A percentile compares a stretch with the other conserved stretches of the same genome.
phyloP scores from a whole-genome alignment of 345 rosid genomes.

The Boechera stricta region DNA sequence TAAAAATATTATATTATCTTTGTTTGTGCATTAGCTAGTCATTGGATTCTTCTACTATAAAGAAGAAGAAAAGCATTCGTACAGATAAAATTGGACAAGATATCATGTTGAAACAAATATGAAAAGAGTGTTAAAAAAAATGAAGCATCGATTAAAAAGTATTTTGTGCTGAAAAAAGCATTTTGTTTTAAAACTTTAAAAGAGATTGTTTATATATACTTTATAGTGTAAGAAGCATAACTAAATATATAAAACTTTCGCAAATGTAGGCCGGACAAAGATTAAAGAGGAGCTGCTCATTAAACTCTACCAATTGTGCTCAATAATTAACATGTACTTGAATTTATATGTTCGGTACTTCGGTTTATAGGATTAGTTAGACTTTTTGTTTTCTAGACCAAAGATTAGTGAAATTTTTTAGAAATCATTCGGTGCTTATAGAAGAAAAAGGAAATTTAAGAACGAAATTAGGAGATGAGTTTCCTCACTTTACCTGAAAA shows the following conservation, averaged over 20 bases:
- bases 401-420: neutral
- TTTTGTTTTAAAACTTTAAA: neutral
- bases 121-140: neutral
- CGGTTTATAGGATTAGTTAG: neutral
- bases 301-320: neutral
- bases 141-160: neutral
- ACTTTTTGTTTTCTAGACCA: neutral
- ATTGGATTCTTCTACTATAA: slow-evolving; percentile 21
- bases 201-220: neutral
- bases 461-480: neutral
- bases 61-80: slow-evolving; percentile 12
- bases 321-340: neutral
- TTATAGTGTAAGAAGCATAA: neutral
- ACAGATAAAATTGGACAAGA: neutral
- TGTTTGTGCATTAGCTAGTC: slow-evolving; percentile 22
- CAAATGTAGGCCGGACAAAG: neutral
- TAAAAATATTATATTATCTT: neutral
- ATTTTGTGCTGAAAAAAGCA: neutral
- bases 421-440: neutral
- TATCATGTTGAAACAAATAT: slow-evolving; percentile 13
- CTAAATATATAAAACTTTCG: neutral
- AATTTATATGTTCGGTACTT: neutral
- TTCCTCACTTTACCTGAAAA: neutral
- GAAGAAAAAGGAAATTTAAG: neutral
- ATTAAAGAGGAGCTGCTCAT: neutral